Evolutionary conservation across 202 grass and related monocot genomes (phyloP).

Genomic region (Saccharum hybrid): DNA sequence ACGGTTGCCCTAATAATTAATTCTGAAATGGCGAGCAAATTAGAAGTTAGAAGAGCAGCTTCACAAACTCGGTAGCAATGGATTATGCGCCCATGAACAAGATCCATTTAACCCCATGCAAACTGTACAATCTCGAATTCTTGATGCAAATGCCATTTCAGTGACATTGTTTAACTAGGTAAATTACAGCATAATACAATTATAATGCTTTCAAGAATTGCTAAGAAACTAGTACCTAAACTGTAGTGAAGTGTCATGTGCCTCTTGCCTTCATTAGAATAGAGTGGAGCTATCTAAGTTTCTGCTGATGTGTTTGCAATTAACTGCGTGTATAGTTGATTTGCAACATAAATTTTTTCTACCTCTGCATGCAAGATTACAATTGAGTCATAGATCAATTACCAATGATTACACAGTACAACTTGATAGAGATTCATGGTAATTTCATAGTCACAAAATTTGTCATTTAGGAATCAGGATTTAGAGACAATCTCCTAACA

Average conservation of each 20-base stretch:
- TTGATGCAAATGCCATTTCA: conserved; percentile 1
- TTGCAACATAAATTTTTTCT: not conserved
- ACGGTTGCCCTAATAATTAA: not conserved
- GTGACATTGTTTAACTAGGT: not conserved
- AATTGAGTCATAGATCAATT: not conserved
- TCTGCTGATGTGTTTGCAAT: not conserved
- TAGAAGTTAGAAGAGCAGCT: not conserved
- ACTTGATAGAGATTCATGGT: not conserved
- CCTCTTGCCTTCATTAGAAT: not conserved
- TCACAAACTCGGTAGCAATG: not conserved
- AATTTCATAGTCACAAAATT: not conserved
- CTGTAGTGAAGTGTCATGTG: not conserved
- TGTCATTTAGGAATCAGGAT: not conserved
- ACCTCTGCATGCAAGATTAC: not conserved
- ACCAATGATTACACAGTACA: not conserved
- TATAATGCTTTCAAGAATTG: not conserved
- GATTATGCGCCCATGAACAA: not conserved
- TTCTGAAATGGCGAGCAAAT: not conserved
- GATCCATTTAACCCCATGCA: not conserved
- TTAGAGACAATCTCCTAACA: not conserved
- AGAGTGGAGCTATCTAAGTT: not conserved
- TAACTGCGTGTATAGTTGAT: no score
- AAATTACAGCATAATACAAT: not conserved
- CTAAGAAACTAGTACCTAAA: not conserved
- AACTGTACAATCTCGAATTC: conserved; percentile 5